phyloP scores from a whole-genome alignment of 2,329 filamentous ascomycete species.

The Neonectria ditissima region DNA sequence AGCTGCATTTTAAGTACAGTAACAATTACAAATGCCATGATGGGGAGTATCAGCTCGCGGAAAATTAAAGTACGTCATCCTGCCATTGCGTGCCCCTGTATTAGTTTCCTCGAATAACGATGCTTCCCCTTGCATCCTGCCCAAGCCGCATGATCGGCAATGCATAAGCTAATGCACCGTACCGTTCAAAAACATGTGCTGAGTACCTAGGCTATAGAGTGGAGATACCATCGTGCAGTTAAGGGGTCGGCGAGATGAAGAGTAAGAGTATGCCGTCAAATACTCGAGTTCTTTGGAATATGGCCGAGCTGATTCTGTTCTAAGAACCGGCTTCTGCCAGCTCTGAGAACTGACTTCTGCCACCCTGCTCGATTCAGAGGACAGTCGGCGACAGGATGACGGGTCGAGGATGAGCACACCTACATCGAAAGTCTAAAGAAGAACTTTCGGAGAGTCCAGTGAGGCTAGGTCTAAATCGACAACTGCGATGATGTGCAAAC shows the following conservation, averaged over 20 bases:
- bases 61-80: too few species aligned
- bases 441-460: too few species aligned
- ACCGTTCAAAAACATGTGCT: neutral
- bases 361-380: neutral
- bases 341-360: neutral
- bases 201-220: neutral
- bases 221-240: neutral
- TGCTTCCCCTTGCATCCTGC: too few species aligned
- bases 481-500: neutral
- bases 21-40: neutral
- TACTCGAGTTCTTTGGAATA: neutral
- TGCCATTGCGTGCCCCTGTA: too few species aligned
- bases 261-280: neutral
- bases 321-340: neutral
- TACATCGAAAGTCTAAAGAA: neutral
- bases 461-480: neutral
- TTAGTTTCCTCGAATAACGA: too few species aligned
- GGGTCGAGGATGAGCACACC: neutral
- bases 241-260: neutral
- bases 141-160: too few species aligned
- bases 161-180: neutral
- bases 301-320: neutral
- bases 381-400: neutral
- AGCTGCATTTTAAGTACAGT: neutral
- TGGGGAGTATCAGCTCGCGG: neutral